phyloP scores from a whole-genome alignment of 2,329 filamentous ascomycete species.

The Aspergillus tubingensis region DNA sequence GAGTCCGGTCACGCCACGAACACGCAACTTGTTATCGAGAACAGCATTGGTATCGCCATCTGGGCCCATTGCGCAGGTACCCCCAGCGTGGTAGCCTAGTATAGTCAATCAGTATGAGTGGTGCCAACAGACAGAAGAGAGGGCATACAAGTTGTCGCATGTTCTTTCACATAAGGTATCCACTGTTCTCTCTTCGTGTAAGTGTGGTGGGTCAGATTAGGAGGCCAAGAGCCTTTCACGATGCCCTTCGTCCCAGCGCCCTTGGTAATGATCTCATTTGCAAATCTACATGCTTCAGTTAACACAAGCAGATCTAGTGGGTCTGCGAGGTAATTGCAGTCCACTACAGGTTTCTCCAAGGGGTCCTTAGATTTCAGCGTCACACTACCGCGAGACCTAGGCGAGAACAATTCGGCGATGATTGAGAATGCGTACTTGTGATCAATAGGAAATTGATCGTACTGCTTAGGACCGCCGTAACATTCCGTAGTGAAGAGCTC shows the following conservation, averaged over 20 bases:
- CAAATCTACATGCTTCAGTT: slow-evolving; percentile 59
- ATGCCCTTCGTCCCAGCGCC: slow-evolving; percentile 61
- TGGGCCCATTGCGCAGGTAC: slow-evolving; percentile 59
- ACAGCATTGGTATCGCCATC: slow-evolving; percentile 53
- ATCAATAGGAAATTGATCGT: slow-evolving; percentile 54
- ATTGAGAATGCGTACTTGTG: slow-evolving; percentile 60
- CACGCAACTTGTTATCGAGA: slow-evolving; percentile 55
- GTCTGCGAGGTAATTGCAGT: slow-evolving; percentile 60
- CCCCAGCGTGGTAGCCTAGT: slow-evolving; percentile 57
- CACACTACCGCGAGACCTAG: slow-evolving; percentile 59
- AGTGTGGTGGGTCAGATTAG: slow-evolving; percentile 53
- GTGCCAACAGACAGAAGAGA: background rate
- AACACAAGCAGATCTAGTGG: slow-evolving; percentile 61
- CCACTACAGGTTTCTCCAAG: slow-evolving; percentile 55
- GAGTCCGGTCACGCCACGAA: slow-evolving; percentile 55
- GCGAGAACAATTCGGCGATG: slow-evolving; percentile 59
- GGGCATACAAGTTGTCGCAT: slow-evolving; percentile 61
- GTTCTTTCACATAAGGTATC: slow-evolving; percentile 58
- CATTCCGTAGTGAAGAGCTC: slow-evolving; percentile 66
- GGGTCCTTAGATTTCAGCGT: slow-evolving; percentile 53
- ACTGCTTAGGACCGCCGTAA: slow-evolving; percentile 63
- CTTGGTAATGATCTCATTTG: slow-evolving; percentile 62
- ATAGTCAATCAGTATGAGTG: background rate
- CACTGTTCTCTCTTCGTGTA: slow-evolving; percentile 59
- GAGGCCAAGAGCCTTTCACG: slow-evolving; percentile 63